These are phyloP conservation scores for Populus tomentosa DNA, from an alignment of 441 rosid species.

Conservation along the genomic window DNA sequence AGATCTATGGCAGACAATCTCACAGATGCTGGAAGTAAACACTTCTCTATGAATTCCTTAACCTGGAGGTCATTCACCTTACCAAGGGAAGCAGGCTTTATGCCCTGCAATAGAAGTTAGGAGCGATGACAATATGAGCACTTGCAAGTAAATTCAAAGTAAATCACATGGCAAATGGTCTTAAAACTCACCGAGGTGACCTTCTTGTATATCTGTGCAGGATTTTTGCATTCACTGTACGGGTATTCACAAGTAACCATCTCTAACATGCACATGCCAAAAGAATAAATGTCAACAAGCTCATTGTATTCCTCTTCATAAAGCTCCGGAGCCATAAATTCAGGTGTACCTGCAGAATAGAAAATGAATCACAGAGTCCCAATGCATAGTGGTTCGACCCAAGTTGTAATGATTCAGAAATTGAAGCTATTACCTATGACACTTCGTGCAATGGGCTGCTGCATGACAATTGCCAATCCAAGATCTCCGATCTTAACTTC, in stretches of 20 bases:
- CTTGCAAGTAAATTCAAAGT: background rate
- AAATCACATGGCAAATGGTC: background rate
- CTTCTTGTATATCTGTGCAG: slow-evolving; percentile 79
- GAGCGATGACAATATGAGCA: background rate
- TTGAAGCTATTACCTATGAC: slow-evolving; percentile 51
- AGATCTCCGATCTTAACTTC: slow-evolving; percentile 89
- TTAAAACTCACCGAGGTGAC: slow-evolving; percentile 56
- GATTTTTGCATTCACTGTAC: slow-evolving; percentile 70
- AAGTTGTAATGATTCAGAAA: slow-evolving; percentile 9
- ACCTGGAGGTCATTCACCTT: slow-evolving; percentile 66
- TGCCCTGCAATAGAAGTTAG: slow-evolving; percentile 41
- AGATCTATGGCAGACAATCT: slow-evolving; percentile 71
- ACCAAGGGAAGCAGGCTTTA: slow-evolving; percentile 72
- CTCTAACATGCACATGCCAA: slow-evolving; percentile 87
- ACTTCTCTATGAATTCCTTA: slow-evolving; percentile 76
- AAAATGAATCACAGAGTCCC: background rate
- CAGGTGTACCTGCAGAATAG: slow-evolving; percentile 60
- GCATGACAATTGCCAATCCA: slow-evolving; percentile 80
- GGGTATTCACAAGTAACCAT: slow-evolving; percentile 82
- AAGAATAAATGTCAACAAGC: slow-evolving; percentile 79
- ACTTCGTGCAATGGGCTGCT: slow-evolving; percentile 74
- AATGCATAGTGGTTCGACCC: background rate
- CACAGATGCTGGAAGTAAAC: slow-evolving; percentile 64
- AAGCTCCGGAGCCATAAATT: slow-evolving; percentile 92
- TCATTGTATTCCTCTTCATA: slow-evolving; percentile 86